Conservation (phyloP, 768 basidiomycete genomes). For the Scleroderma bovista region DNA sequence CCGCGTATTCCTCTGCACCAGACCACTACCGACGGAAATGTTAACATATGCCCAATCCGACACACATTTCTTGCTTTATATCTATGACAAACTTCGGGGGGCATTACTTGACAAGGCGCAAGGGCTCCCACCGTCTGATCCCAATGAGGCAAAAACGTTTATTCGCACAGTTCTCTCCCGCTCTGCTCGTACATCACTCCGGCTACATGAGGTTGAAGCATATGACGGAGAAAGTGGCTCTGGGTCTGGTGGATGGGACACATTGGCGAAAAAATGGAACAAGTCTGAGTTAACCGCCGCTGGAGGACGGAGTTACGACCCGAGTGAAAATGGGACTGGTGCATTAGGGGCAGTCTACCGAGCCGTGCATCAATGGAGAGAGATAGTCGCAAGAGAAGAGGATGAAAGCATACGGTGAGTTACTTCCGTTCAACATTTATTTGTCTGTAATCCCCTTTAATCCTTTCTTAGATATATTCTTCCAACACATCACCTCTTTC, state of each 20-base stretch:
- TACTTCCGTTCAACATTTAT: not conserved
- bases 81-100: slow-evolving; percentile 88
- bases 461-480: slow-evolving; percentile 54
- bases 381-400: slow-evolving; percentile 68
- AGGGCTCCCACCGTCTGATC: slow-evolving; percentile 32
- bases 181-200: slow-evolving; percentile 72
- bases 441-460: not conserved
- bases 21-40: slow-evolving; percentile 87
- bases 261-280: slow-evolving; percentile 79
- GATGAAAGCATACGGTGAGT: slow-evolving; percentile 81
- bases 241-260: slow-evolving; percentile 74
- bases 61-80: slow-evolving; percentile 90
- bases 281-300: slow-evolving; percentile 41
- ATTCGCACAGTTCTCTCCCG: slow-evolving; percentile 62
- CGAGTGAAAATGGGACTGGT: slow-evolving; percentile 29
- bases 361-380: slow-evolving; percentile 78
- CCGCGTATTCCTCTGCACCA: slow-evolving; percentile 12
- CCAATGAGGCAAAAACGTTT: slow-evolving; percentile 30
- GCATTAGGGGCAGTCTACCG: slow-evolving; percentile 62
- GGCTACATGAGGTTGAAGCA: slow-evolving; percentile 59
- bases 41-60: slow-evolving; percentile 89
- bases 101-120: slow-evolving; percentile 72
- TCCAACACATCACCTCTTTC: slow-evolving; percentile 69
- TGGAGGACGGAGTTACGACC: slow-evolving; percentile 22
- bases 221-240: slow-evolving; percentile 64